Percentiles rank a stretch among this genome's conserved stretches.
phyloP scores from a whole-genome alignment of 306 rosid species.

The Cicer chorassanicum region DNA sequence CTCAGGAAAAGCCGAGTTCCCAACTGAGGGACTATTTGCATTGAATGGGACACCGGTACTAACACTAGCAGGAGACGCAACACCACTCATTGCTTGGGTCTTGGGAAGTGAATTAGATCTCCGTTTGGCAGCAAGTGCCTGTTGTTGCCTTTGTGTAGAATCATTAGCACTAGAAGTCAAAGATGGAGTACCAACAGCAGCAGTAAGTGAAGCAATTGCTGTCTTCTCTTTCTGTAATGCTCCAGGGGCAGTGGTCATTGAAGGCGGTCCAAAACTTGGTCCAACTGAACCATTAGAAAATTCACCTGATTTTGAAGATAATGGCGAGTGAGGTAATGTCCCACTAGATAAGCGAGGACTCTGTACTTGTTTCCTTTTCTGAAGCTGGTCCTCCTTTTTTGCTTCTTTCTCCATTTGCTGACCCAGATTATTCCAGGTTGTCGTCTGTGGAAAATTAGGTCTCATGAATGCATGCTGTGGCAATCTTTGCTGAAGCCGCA shows the following conservation, averaged over 20 bases:
- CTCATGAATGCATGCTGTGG: constrained; percentile 63
- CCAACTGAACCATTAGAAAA: constrained; percentile 86
- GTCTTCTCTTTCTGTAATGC: constrained; percentile 80
- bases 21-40: constrained; percentile 87
- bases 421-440: constrained; percentile 75
- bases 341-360: constrained; percentile 90
- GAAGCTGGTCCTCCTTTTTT: constrained; percentile 80
- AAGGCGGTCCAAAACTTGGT: constrained; percentile 73
- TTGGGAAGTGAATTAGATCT: constrained; percentile 83
- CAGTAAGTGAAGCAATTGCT: constrained; percentile 60
- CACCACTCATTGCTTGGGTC: constrained; percentile 77
- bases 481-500: constrained; percentile 65
- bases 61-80: constrained; percentile 92
- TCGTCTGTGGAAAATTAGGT: constrained; percentile 73
- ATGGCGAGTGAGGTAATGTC: constrained; percentile 75
- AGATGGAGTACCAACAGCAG: constrained; percentile 70
- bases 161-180: constrained; percentile 79
- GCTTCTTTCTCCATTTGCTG: constrained; percentile 78
- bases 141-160: constrained; percentile 85
- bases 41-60: constrained; percentile 69
- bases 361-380: constrained; percentile 74
- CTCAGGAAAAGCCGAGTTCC: constrained; percentile 63
- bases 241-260: constrained; percentile 56
- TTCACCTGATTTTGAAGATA: constrained; percentile 90
- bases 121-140: constrained; percentile 68